These are phyloP conservation scores for Xylaria polymorpha DNA, from an alignment of 2,329 filamentous ascomycete species.

Conservation along the genomic window DNA sequence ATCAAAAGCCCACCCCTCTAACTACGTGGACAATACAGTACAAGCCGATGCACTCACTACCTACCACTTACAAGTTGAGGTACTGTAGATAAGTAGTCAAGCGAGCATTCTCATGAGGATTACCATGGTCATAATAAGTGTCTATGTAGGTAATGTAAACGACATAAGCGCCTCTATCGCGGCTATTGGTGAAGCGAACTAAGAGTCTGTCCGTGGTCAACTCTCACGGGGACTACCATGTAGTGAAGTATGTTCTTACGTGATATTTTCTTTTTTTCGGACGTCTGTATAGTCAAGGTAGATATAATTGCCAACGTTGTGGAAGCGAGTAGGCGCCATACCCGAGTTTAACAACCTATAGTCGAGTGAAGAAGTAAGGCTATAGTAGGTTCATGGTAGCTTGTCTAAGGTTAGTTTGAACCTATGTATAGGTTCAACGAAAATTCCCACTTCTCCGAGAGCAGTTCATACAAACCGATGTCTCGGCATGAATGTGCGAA, in stretches of 20 bases:
- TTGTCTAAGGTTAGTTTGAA: background rate
- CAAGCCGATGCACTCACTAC: conserved; percentile 1
- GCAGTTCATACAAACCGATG: background rate
- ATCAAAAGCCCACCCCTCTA: conserved; percentile 6
- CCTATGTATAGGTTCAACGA: background rate
- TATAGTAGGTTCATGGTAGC: background rate
- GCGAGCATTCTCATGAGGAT: background rate
- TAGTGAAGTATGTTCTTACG: conserved; percentile 8
- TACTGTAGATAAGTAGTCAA: background rate
- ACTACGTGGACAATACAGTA: conserved; percentile 1
- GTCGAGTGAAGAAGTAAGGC: background rate
- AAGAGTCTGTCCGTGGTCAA: background rate
- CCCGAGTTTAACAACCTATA: background rate
- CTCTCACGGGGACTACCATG: background rate
- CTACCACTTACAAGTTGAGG: conserved; percentile 4
- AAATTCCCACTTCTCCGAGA: background rate
- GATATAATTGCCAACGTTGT: background rate
- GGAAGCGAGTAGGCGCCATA: conserved; percentile 12
- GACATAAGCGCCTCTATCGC: conserved; percentile 1
- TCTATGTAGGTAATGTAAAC: background rate
- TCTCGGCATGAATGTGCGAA: background rate
- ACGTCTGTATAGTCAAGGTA: conserved; percentile 3
- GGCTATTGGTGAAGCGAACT: background rate
- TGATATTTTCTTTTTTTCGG: background rate
- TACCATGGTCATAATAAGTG: background rate